A percentile compares a stretch with the other conserved stretches of the same genome.
Conservation (phyloP, 1,284 basidiomycete genomes). For the Apiotrichum akiyoshidainum region DNA sequence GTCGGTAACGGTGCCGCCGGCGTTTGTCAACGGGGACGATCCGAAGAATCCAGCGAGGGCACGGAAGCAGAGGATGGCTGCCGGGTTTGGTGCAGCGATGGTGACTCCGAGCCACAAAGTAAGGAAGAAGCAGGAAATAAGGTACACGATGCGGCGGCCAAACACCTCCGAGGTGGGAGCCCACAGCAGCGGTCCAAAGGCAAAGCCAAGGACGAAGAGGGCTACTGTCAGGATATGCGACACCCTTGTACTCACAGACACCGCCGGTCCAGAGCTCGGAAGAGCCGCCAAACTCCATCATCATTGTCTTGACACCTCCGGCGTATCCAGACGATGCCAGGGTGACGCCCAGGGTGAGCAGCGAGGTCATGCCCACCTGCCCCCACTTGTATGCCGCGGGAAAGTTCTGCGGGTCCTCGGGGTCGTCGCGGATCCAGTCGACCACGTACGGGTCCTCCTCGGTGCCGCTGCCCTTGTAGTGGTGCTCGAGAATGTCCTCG, state of each 20-base stretch:
- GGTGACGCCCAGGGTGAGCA: slow-evolving; percentile 20
- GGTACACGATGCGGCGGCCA: slow-evolving; percentile 43
- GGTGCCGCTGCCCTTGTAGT: slow-evolving; percentile 49
- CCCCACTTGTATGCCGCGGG: slow-evolving; percentile 32
- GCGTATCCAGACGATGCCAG: slow-evolving; percentile 26
- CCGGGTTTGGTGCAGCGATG: slow-evolving; percentile 46
- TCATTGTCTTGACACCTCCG: slow-evolving; percentile 22
- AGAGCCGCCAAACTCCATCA: slow-evolving; percentile 7
- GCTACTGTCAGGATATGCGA: neutral
- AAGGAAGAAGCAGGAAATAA: slow-evolving; percentile 46
- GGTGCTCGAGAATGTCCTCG: slow-evolving; percentile 37
- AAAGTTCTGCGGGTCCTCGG: slow-evolving; percentile 37
- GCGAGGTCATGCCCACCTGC: neutral
- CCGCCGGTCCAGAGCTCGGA: slow-evolving; percentile 26
- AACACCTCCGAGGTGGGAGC: slow-evolving; percentile 33
- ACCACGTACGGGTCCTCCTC: slow-evolving; percentile 49
- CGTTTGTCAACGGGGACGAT: slow-evolving; percentile 51
- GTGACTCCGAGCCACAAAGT: slow-evolving; percentile 51
- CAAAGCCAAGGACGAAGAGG: slow-evolving; percentile 11
- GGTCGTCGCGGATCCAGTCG: slow-evolving; percentile 28
- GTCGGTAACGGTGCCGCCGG: slow-evolving; percentile 48
- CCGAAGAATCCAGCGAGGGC: slow-evolving; percentile 51
- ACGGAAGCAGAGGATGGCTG: slow-evolving; percentile 50
- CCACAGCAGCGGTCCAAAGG: slow-evolving; percentile 24
- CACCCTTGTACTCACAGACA: slow-evolving; percentile 16